A percentile compares a stretch with the other conserved stretches of the same genome.
Evolutionary conservation across 495 filamentous ascomycete species (phyloP).

Genomic region (Penicillium subrubescens): DNA sequence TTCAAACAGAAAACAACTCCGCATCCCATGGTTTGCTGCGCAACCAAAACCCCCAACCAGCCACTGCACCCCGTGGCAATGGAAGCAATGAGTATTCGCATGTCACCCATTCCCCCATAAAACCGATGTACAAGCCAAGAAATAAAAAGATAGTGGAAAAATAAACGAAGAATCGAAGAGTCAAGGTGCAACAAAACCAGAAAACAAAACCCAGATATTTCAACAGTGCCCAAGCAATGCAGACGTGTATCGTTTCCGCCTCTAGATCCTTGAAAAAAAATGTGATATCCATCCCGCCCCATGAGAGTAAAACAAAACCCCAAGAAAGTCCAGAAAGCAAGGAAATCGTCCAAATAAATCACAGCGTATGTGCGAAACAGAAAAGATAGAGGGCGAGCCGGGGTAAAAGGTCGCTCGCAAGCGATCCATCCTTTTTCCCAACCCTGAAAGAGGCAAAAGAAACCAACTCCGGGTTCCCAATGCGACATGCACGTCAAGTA

Average conservation of each 20-base stretch:
- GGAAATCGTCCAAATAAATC: constrained; percentile 37
- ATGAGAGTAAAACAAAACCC: constrained; percentile 32
- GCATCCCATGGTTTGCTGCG: constrained; percentile 48
- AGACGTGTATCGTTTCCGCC: constrained; percentile 59
- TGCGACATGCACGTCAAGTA: constrained; percentile 41
- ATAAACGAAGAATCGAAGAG: constrained; percentile 26
- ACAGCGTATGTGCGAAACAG: constrained; percentile 27
- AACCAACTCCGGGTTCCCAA: constrained; percentile 41
- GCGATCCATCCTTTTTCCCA: constrained; percentile 24
- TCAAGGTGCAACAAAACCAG: constrained; percentile 13
- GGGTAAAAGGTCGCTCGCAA: constrained; percentile 36
- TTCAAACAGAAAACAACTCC: constrained; percentile 43
- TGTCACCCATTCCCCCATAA: constrained; percentile 34
- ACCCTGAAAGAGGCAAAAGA: constrained; percentile 29
- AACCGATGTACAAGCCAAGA: constrained; percentile 48
- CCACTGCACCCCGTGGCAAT: constrained; percentile 34
- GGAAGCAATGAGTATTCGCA: constrained; percentile 37
- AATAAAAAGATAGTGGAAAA: constrained; percentile 25
- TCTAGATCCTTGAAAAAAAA: constrained; percentile 52
- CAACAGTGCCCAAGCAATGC: constrained; percentile 53
- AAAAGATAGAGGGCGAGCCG: background rate
- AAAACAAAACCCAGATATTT: constrained; percentile 39
- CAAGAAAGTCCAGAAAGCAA: constrained; percentile 36
- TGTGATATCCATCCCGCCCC: constrained; percentile 44
- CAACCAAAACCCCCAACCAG: constrained; percentile 35